Evolutionary conservation across 2,329 filamentous ascomycete species (phyloP).

Genomic region (Aspergillus pseudoterreus): DNA sequence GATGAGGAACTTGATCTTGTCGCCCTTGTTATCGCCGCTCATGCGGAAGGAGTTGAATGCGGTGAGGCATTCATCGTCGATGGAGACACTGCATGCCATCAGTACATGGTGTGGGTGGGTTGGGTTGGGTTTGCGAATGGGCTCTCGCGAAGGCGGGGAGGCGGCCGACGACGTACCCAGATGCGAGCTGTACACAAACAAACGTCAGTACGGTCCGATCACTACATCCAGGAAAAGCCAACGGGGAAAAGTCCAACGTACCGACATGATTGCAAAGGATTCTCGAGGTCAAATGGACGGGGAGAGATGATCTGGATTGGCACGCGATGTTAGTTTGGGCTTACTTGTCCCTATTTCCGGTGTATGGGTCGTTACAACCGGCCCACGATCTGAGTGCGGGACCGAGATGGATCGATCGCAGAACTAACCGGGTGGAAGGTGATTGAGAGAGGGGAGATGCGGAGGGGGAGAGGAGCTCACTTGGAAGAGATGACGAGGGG

Average conservation of each 20-base stretch:
- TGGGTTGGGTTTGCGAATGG: too few relatives aligned
- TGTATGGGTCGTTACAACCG: slow-evolving; percentile 4
- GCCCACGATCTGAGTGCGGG: neutral
- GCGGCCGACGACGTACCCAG: slow-evolving; percentile 26
- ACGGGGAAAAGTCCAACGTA: slow-evolving; percentile 18
- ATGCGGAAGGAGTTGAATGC: slow-evolving; percentile 48
- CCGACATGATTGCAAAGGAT: slow-evolving; percentile 31
- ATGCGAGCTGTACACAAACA: slow-evolving; percentile 28
- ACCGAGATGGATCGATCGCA: neutral
- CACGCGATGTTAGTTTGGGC: slow-evolving; percentile 29
- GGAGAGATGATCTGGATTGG: slow-evolving; percentile 22
- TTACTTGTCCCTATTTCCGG: slow-evolving; percentile 7
- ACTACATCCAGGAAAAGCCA: neutral
- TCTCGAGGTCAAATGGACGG: slow-evolving; percentile 11
- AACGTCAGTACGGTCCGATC: slow-evolving; percentile 6
- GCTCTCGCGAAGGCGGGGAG: too few relatives aligned
- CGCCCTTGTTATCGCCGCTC: slow-evolving; percentile 31
- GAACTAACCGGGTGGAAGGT: neutral
- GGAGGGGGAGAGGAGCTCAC: neutral
- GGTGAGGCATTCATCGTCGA: slow-evolving; percentile 45
- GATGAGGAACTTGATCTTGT: slow-evolving; percentile 48
- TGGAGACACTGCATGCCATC: slow-evolving; percentile 36
- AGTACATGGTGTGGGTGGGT: neutral
- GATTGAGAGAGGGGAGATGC: neutral
- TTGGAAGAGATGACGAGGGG: neutral